These are phyloP conservation scores for Rubia peregrina DNA, from an alignment of 305 asterid species.

Conservation along the genomic window DNA sequence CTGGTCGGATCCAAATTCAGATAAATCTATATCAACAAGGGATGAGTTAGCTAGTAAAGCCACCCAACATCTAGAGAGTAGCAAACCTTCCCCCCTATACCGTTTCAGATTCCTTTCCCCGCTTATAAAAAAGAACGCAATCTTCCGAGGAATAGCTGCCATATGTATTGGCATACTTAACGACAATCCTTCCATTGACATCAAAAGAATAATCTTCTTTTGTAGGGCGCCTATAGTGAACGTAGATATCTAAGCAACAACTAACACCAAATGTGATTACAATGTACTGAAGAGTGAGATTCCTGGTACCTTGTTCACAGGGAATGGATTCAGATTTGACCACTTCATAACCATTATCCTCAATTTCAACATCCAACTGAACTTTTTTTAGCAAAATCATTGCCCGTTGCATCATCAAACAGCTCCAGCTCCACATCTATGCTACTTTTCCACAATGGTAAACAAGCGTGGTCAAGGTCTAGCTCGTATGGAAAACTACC, in stretches of 20 bases:
- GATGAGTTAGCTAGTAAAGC: background rate
- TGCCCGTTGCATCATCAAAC: background rate
- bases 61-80: background rate
- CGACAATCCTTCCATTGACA: background rate
- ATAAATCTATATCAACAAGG: background rate
- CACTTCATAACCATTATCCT: background rate
- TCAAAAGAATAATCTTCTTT: background rate
- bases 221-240: too few species aligned
- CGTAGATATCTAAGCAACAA: background rate
- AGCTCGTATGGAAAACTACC: background rate
- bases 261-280: background rate
- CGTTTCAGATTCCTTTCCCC: background rate
- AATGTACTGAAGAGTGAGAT: background rate
- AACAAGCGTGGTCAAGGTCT: background rate
- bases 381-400: background rate
- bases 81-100: background rate
- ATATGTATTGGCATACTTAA: background rate
- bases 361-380: background rate
- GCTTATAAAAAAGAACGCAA: background rate
- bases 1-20: background rate
- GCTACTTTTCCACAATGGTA: background rate
- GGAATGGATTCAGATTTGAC: background rate
- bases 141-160: background rate
- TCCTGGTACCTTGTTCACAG: background rate
- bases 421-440: background rate